Base-by-base conservation (phyloP, 306 rosid genomes). In the Neltuma alba region DNA sequence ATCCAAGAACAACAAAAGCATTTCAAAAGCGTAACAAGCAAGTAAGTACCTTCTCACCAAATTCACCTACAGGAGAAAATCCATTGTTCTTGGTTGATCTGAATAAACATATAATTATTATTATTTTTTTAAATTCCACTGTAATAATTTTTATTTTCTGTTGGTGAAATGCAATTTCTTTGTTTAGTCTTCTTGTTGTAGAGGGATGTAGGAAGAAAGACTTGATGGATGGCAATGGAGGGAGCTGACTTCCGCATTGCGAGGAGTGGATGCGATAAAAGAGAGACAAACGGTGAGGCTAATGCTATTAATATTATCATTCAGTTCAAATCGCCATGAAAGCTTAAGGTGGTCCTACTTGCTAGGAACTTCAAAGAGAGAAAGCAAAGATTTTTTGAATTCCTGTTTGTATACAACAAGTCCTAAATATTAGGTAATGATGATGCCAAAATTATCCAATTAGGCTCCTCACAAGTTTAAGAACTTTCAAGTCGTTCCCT, bases 211-310 rank as follows among this genome's bases (percentile, higher is more conserved):
- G 66, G 69, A 11, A 68, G 50, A 30, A 62, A 28, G 55, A 65
- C 25, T 58, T 38, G 52, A 62, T 85, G 87, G 85, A 58, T 86
- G 92, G 90, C 75, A 70, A 80, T 40, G 86, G 84, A 76, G 85
- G 20, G 54, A 66, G 86, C 83, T 85, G 87, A 89, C 74, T 83
- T 82, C 90, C 92, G 89, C 77, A 76, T 66, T 85, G 87, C 58
- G 73, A 85, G 94, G 93, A 74, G 70, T 89, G 73, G 83, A 76
- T 30, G 57, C 70, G 45, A 76, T 69, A 76, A 70, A 60, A 63
- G 68, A 70, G 87, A 80, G 64, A 76, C 9, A 69, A 80, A 80
- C 81, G 89, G 89, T 76, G 84, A 82, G 85, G 41, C 89, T 86
- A 72, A 23, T 60, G 30, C 73, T 67, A n/a, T 80, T 41, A 41